phyloP scores from a whole-genome alignment of 1,139 yeast species.

The Pichia sp. region DNA sequence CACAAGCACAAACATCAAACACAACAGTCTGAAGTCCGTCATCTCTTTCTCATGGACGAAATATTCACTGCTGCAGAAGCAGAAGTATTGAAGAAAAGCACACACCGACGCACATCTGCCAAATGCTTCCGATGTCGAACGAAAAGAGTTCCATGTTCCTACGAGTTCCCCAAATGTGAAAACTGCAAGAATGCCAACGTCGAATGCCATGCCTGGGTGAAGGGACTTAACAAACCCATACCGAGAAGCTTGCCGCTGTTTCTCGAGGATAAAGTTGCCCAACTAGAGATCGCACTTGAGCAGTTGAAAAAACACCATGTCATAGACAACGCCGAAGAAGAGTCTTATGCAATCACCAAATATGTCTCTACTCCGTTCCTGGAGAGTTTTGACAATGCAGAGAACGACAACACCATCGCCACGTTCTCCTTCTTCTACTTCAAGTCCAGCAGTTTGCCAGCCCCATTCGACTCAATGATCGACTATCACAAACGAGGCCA shows the following conservation, averaged over 20 bases:
- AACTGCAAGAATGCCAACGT: conserved; percentile 16
- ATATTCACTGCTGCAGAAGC: conserved; percentile 6
- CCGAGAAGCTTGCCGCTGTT: conserved; percentile 20
- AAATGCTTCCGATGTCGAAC: conserved; percentile 22
- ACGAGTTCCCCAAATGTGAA: conserved; percentile 21
- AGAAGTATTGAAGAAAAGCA: conserved; percentile 1
- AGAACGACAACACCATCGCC: conserved; percentile 4
- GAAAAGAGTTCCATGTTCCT: conserved; percentile 19
- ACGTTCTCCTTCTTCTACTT: conserved; percentile 16
- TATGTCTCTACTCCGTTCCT: conserved; percentile 19
- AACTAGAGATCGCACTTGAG: conserved; percentile 20
- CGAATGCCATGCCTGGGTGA: conserved; percentile 23
- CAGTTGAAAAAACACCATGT: conserved; percentile 14
- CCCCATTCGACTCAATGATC: conserved; percentile 23
- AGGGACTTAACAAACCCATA: conserved; percentile 22
- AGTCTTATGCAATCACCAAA: conserved; percentile 17
- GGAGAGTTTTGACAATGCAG: conserved; percentile 12
- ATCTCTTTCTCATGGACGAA: conserved; percentile 10
- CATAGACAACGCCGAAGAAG: conserved; percentile 19
- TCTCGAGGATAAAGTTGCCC: conserved; percentile 21
- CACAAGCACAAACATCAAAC: too few species aligned
- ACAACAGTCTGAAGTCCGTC: not conserved
- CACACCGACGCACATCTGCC: conserved; percentile 15
- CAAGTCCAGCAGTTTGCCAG: conserved; percentile 22
- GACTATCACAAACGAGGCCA: conserved; percentile 16